Evolutionary conservation across 192 early-diverging fungal species (phyloP).

Genomic region (Rhizophlyctis rosea): DNA sequence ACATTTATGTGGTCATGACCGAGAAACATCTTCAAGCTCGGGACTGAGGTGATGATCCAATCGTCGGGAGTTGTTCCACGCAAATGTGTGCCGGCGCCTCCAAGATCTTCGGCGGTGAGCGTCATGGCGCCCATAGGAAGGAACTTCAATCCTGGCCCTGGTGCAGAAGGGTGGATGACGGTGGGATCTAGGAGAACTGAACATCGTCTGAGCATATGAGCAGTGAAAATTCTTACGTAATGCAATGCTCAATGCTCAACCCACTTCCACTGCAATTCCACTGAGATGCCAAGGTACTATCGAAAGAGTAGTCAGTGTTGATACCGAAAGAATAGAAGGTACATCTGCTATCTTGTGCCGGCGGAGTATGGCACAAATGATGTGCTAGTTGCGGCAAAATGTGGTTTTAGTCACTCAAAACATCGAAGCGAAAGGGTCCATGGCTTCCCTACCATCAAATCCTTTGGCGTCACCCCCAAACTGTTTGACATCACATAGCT

Average conservation of each 20-base stretch:
- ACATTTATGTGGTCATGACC: constrained; percentile 1
- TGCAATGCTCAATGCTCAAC: neutral
- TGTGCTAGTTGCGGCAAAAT: neutral
- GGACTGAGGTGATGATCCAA: constrained; percentile 13
- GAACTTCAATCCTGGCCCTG: neutral
- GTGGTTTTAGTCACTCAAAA: neutral
- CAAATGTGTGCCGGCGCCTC: neutral
- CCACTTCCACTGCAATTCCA: constrained; percentile 3
- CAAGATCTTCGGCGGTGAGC: neutral
- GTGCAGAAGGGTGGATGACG: neutral
- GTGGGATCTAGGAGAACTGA: constrained; percentile 4
- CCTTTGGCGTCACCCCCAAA: neutral
- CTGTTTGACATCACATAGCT: neutral
- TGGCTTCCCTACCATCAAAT: constrained; percentile 2
- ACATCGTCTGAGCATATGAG: neutral
- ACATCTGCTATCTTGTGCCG: neutral
- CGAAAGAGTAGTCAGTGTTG: constrained; percentile 1
- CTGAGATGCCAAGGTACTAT: neutral
- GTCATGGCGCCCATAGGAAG: neutral
- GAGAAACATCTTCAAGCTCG: constrained; percentile 4
- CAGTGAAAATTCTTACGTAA: neutral
- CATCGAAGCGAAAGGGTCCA: neutral
- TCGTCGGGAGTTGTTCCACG: neutral
- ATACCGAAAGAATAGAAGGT: constrained; percentile 5
- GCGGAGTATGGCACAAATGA: constrained; percentile 21